Conservation (phyloP, 192 early-diverging fungal genomes). For the Entomortierella chlamydospora region DNA sequence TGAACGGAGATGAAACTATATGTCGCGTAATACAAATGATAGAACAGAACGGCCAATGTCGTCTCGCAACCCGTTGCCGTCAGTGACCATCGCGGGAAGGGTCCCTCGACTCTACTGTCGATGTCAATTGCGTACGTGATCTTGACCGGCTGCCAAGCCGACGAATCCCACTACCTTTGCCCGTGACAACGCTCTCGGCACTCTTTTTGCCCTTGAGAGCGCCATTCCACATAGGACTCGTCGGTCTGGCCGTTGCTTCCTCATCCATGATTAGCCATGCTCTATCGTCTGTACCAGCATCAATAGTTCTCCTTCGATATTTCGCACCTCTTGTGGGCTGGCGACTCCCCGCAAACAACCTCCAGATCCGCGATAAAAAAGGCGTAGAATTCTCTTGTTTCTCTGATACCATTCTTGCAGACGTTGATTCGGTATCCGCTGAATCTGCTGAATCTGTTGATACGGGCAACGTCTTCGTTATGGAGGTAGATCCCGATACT, state of each 20-base stretch:
- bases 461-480: too few species aligned
- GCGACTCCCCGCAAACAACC: background rate
- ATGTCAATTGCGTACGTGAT: background rate
- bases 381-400: background rate
- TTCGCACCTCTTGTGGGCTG: background rate
- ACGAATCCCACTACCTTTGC: conserved; percentile 8
- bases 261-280: background rate
- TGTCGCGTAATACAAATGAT: too few species aligned
- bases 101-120: too few species aligned
- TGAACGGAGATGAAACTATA: too few species aligned
- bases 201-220: background rate
- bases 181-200: background rate
- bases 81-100: background rate
- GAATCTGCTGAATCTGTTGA: background rate
- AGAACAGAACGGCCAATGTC: too few species aligned
- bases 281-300: background rate
- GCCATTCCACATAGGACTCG: background rate
- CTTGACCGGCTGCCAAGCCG: background rate
- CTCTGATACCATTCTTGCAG: background rate
- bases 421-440: background rate
- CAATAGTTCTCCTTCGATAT: background rate
- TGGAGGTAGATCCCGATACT: background rate
- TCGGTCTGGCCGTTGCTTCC: background rate
- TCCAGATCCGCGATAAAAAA: background rate
- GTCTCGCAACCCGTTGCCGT: too few species aligned